Evolutionary conservation across 192 early-diverging fungal species (phyloP), one percentile per base, ranked within the genome.

Genomic region (Coemansia guatemalensis): DNA sequence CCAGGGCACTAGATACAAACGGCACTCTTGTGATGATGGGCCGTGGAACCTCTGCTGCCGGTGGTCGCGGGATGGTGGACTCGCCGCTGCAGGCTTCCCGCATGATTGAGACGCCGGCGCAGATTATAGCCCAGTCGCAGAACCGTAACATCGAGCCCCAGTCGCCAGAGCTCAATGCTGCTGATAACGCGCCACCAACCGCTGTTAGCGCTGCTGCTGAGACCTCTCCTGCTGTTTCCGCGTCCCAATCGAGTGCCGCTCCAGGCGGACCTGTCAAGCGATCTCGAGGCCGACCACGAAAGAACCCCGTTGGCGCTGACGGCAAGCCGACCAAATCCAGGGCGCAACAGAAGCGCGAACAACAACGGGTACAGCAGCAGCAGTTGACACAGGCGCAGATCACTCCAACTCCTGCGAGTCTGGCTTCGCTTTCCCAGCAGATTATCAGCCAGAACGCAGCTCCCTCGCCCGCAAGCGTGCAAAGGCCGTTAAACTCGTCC

Each of bases 371-470:
- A 30, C 41, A 69, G 25, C 63, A 58, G 29, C 62, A 60, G 48
- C 53, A 63, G 12, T 14, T 53, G 24, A 56, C 52, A 12, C 60
- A 67, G 5, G 48, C 60, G 25, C 53, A 60, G 56, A 56, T 64
- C 0, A 74, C 68, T 52, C 73, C 69, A 17, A 75, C 72, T 17
- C 72, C 69, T 2, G 72, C 69, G 3, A 69, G 67, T 33, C 63
- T 81, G 55, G 78, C 73, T 2, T 58, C 73, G 44, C 69, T 81
- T 9, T 67, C 73, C 21, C 78, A 81, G 49, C 58, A 71, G 68
- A 80, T 80, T 47, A 74, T 74, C 48, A 60, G 22, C 49, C 76
- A 79, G 60, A 67, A 70, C 49, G 52, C 63, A 2, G 64, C 60
- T 23, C 62, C 70, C 2, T 66, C 76, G 33, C 56, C 71, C 0